Base-by-base conservation (phyloP, 495 filamentous ascomycete species). In the Neurospora sp. region DNA sequence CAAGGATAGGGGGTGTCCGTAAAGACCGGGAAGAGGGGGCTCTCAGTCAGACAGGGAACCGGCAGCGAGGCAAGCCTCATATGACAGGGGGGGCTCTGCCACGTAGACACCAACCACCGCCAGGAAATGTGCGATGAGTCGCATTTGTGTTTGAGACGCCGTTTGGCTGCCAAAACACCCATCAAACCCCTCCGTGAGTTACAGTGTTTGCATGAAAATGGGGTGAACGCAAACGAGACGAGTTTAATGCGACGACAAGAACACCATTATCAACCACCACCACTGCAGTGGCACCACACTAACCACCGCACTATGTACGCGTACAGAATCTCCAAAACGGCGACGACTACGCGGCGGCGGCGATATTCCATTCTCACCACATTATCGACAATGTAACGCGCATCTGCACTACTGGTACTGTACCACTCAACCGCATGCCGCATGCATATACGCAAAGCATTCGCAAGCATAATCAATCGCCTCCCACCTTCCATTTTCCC, bases 181-280 rank as follows among this genome's bases (percentile, higher is more conserved):
- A 27, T 59, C 10, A 22, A 65, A 65, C 53, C 53, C 53, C 53
- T 65, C 53, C 14, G 53, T 65, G 53, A 65, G 53, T 65, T 65
- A 65, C 53, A 65, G 53, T 65, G 53, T 65, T 65, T 65, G 53
- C 53, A 65, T 65, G 53, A 61, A 61, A 61, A 61, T 61, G 47
- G 47, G 47, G 47, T 61, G 47, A 31, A 59, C 31, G 3, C 31
- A 4, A 35, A 35, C 31, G 31, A 61, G 22, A 65, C 14, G 27
- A 65, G 53, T 65, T 65, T 18, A 65, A 65, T 65, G 14, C 53
- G 27, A 65, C 27, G 53, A 65, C 53, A 65, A 65, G 12, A 65
- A 35, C 27, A 65, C 27, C 27, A 61, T 61, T 8, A 31, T 8
- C 53, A 1, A 35, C 53, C 0, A 61, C 53, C 53, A 37, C 14